Percentiles rank a stretch among this genome's conserved stretches.
Conservation (phyloP, 2,329 filamentous ascomycete species). For the Blastomyces emzantsi region DNA sequence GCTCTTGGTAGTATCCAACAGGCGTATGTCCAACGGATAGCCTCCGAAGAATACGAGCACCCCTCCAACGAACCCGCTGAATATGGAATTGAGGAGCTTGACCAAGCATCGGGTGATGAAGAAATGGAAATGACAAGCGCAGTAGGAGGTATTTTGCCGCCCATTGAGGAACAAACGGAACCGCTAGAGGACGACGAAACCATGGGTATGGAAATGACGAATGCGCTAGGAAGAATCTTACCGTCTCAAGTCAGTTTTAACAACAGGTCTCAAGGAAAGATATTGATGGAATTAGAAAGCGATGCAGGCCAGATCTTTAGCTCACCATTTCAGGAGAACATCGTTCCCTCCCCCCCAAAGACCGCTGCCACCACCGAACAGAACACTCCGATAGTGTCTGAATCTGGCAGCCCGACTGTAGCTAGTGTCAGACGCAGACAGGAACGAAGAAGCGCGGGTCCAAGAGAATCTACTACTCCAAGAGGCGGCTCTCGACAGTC, state of each 20-base stretch:
- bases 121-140: conserved; percentile 54
- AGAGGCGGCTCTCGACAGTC: conserved; percentile 29
- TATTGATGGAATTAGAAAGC: conserved; percentile 47
- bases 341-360: conserved; percentile 26
- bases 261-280: conserved; percentile 44
- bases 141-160: conserved; percentile 37
- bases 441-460: conserved; percentile 41
- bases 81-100: conserved; percentile 11
- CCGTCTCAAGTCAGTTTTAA: conserved; percentile 30
- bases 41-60: conserved; percentile 14
- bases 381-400: conserved; percentile 36
- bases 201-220: conserved; percentile 60
- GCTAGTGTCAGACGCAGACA: conserved; percentile 43
- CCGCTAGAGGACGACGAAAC: conserved; percentile 36
- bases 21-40: conserved; percentile 8
- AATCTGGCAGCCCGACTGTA: conserved; percentile 48
- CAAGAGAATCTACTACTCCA: conserved; percentile 38
- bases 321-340: conserved; percentile 39
- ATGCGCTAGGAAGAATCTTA: conserved; percentile 55
- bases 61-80: conserved; percentile 14
- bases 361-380: conserved; percentile 24
- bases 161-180: conserved; percentile 33
- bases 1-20: conserved; percentile 36
- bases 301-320: conserved; percentile 41
- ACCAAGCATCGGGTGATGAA: conserved; percentile 22